These are phyloP conservation scores for Rhizophlyctis rosea DNA, from an alignment of 192 early-diverging fungal genomes.

Conservation along the genomic window DNA sequence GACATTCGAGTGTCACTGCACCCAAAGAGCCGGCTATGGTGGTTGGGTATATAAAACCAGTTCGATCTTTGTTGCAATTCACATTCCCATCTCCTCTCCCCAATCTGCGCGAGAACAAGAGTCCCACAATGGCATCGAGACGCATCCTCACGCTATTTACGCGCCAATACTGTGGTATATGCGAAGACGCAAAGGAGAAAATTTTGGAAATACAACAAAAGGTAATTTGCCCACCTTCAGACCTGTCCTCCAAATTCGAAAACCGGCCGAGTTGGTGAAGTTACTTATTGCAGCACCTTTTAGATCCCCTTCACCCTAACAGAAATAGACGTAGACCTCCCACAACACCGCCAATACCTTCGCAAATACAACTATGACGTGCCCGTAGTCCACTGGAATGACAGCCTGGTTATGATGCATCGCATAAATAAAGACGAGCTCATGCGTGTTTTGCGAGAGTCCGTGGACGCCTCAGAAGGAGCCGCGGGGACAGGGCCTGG, in stretches of 20 bases:
- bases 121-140: neutral
- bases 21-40: too few species aligned
- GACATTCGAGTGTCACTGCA: too few species aligned
- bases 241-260: too few species aligned
- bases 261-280: too few species aligned
- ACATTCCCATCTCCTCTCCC: too few species aligned
- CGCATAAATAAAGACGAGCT: constrained; percentile 23
- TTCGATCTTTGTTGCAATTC: too few species aligned
- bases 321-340: constrained; percentile 40
- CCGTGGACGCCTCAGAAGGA: neutral
- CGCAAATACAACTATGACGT: constrained; percentile 46
- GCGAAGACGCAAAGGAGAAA: constrained; percentile 38
- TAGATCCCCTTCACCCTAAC: constrained; percentile 28
- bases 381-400: constrained; percentile 44
- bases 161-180: constrained; percentile 46
- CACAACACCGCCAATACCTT: constrained; percentile 34
- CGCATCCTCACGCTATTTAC: constrained; percentile 32
- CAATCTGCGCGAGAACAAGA: neutral
- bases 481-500: neutral
- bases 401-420: constrained; percentile 33
- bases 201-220: constrained; percentile 10
- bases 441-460: neutral
- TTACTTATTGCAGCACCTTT: too few species aligned
- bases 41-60: too few species aligned
- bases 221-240: neutral